A percentile compares a stretch with the other conserved stretches of the same genome.
phyloP scores from a whole-genome alignment of 2,329 filamentous ascomycete species.

The Xylariaceae sp. region DNA sequence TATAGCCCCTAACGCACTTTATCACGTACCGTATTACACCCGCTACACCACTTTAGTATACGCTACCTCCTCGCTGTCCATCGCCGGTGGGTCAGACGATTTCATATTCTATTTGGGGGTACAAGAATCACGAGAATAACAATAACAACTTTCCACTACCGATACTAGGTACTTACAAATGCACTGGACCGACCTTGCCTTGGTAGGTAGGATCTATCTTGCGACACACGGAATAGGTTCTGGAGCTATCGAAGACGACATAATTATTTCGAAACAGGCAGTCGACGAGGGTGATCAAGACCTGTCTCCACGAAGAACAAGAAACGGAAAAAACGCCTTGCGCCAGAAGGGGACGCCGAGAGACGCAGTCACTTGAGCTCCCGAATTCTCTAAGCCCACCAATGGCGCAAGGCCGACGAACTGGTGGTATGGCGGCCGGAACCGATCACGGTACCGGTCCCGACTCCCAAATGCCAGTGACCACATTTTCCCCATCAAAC shows the following conservation, averaged over 20 bases:
- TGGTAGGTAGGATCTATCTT: too few species aligned
- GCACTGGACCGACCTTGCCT: neutral
- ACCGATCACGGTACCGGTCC: neutral
- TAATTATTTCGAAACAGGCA: neutral
- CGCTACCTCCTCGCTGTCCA: neutral
- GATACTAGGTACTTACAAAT: neutral
- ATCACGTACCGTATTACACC: slow-evolving; percentile 1
- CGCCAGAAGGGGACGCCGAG: neutral
- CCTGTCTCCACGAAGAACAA: neutral
- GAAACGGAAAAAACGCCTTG: neutral
- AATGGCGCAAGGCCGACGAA: slow-evolving; percentile 1
- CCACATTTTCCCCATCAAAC: slow-evolving; percentile 4
- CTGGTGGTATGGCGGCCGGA: neutral
- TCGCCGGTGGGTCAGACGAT: too few species aligned
- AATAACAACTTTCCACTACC: too few species aligned
- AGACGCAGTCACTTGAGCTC: neutral
- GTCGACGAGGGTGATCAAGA: neutral
- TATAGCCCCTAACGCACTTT: neutral
- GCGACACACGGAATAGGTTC: neutral
- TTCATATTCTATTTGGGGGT: too few species aligned
- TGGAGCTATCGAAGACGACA: neutral
- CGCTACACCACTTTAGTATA: too few species aligned
- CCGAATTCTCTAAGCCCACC: slow-evolving; percentile 3
- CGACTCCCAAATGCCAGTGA: neutral
- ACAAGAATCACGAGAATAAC: too few species aligned